Evolutionary conservation across 2,329 filamentous ascomycete genomes (phyloP), one percentile per base, ranked within the genome.

Genomic region (Calonectria leucothoes): DNA sequence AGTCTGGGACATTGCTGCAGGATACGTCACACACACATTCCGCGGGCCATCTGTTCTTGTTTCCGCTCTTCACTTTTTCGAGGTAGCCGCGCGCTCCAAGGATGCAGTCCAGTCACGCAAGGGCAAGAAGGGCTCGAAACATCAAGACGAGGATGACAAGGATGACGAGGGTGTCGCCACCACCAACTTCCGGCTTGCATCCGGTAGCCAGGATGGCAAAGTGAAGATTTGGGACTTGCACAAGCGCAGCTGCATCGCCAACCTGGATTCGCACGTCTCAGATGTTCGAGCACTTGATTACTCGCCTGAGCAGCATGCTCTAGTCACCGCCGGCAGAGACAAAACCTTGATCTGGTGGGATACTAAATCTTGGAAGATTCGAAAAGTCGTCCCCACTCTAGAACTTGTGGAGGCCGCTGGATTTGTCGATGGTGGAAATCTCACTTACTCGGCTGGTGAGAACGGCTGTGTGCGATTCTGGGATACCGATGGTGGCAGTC

Each of bases 341-440:
- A 97, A 98, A 86, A 98, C 97, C 0, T 91, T 97, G 69, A 97
- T 97, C 75, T 90, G 97, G 84, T 99, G 97, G 96, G 94, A 98
- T 84, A 90, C 94, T 25, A 91, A 88, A 76, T 95, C 93, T 27
- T 99, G 97, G 95, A 96, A 96, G 84, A 87, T 92, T 52, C 90
- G 93, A 77, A 94, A 93, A 74, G 93, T 97, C 0, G 92, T 97
- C 51, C 96, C 95, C 15, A 94, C 95, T 25, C 88, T 97, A 42
- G 97, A 99, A 83, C 92, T 94, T 42, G 89, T 98, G 35, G 97
- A 99, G 83, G 91, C 92, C 4, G 94, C 93, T 12, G 95, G 95
- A 0, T 98, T 98, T 81, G 82, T 97, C 17, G 89, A 90, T 25
- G 88, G 91, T 35, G 95, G 94, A 33, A 88, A 87, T 12, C 85